Evolutionary conservation across 2,329 filamentous ascomycete genomes (phyloP).

Genomic region (Herpotrichia juniperi): DNA sequence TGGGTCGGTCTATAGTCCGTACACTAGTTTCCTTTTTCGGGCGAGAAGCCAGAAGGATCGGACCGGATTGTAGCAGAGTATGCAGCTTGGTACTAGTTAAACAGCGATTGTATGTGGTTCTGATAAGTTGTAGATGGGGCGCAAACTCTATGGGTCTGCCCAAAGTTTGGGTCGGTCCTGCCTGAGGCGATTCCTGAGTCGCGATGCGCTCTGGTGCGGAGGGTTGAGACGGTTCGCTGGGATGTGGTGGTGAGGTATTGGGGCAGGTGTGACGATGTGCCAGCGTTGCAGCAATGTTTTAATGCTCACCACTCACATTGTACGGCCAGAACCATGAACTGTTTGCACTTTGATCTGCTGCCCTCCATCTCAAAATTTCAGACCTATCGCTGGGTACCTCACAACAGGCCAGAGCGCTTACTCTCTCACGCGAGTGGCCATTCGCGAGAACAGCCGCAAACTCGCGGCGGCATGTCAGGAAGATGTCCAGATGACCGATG

Average conservation of each 20-base stretch:
- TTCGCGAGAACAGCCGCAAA: conserved; percentile 14
- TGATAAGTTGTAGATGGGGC: not conserved
- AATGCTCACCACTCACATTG: not conserved
- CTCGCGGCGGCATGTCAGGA: conserved; percentile 1
- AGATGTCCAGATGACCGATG: conserved; percentile 9
- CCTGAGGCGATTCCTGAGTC: not conserved
- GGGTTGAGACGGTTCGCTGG: not conserved
- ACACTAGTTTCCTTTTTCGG: conserved; percentile 4
- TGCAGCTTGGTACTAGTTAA: conserved; percentile 6
- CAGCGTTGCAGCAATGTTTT: not conserved
- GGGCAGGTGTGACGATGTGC: conserved; percentile 1
- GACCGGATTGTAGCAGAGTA: conserved; percentile 4
- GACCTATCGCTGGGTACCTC: conserved; percentile 12
- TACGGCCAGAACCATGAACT: conserved; percentile 6
- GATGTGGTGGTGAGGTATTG: not conserved
- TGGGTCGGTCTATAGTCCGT: not conserved
- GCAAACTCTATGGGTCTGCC: conserved; percentile 1
- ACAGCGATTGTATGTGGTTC: not conserved
- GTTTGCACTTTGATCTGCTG: conserved; percentile 7
- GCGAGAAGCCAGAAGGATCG: conserved; percentile 8
- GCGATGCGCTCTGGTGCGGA: not conserved
- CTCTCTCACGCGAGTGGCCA: conserved; percentile 1
- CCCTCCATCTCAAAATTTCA: conserved; percentile 2
- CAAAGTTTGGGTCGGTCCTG: not conserved
- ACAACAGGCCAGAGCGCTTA: conserved; percentile 22